Base-by-base conservation (phyloP, 805 yeast genomes). In the Candida silvatica region DNA sequence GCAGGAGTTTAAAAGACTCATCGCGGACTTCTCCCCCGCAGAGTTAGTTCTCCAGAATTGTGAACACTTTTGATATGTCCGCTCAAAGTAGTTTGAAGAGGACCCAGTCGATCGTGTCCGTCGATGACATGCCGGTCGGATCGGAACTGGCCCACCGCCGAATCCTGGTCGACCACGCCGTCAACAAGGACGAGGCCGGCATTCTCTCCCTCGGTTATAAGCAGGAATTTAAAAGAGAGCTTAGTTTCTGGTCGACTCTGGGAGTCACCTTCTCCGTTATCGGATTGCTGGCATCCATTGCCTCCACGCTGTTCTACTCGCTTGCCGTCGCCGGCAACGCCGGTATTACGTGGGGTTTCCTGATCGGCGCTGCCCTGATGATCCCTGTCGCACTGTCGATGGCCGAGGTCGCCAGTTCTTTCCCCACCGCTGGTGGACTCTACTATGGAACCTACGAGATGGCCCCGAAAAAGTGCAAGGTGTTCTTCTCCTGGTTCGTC, bases 391-490 rank as follows among this genome's bases (percentile, higher is more conserved):
- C 81, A 8, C 59, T 66, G 29, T 67, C 77, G 15, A 62, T 78
- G 70, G 82, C 82, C 0, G 85, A 79, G 49, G 61, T 78, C 22
- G 69, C 80, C 9, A 65, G 74, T 18, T 75, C 81, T 5, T 73
- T 72, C 58, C 86, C 86, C 26, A 76, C 81, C 6, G 64, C 79
- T 8, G 73, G 81, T 18, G 85, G 85, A 31, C 66, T 80, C 6
- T 81, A 80, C 32, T 79, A 78, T 45, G 82, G 85, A 39, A 77
- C 77, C 2, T 66, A 74, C 2, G 74, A 74, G 46, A 57, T 77
- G 42, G 69, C 82, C 3, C 82, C 83, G 11, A 70, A 69, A 17
- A 62, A 61, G 43, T 61, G 58, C 52, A 69, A 69, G 15, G 71
- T 80, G 1, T 52, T 72, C 18, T 58, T 72, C 34, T 71, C 83